These are phyloP conservation scores for Rhodotorula sp. DNA, from an alignment of 1,284 basidiomycete genomes.

Conservation along the genomic window DNA sequence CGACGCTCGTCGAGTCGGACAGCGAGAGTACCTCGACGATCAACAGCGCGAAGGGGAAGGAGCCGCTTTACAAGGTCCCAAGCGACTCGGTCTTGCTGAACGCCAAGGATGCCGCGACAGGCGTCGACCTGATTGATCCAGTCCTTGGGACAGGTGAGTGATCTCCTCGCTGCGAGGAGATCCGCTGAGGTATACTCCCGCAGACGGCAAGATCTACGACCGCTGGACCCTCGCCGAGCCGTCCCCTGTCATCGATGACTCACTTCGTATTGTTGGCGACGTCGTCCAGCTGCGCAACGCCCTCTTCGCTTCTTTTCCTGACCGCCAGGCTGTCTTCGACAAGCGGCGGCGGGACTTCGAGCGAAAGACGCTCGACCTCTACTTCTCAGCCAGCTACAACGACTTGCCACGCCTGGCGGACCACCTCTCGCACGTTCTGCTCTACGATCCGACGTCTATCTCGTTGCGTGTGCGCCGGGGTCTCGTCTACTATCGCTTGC, in stretches of 20 bases:
- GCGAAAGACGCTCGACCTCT: conserved; percentile 25
- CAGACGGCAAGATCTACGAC: conserved; percentile 36
- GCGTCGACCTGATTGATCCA: conserved; percentile 27
- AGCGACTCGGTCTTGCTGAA: conserved; percentile 11
- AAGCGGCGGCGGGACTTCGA: conserved; percentile 19
- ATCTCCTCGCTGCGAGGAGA: too few species aligned
- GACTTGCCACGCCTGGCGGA: conserved; percentile 18
- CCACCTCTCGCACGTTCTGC: conserved; percentile 35
- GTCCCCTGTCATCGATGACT: background rate
- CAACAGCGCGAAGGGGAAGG: background rate
- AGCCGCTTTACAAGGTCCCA: conserved; percentile 12
- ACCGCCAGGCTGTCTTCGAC: conserved; percentile 12
- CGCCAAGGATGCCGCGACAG: conserved; percentile 15
- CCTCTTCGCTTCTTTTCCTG: conserved; percentile 21
- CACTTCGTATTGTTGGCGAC: conserved; percentile 36
- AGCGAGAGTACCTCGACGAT: background rate
- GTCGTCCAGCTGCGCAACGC: conserved; percentile 39
- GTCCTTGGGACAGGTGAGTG: conserved; percentile 29
- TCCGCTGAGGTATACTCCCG: background rate
- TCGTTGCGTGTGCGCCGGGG: conserved; percentile 30
- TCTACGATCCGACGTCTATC: conserved; percentile 34
- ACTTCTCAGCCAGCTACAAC: conserved; percentile 7
- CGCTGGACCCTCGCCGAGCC: conserved; percentile 30
- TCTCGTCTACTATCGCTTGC: conserved; percentile 26
- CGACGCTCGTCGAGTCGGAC: background rate